A percentile compares a stretch with the other conserved stretches of the same genome.
Evolutionary conservation across 1,284 basidiomycete species (phyloP).

Genomic region (Ganoderma boninense): DNA sequence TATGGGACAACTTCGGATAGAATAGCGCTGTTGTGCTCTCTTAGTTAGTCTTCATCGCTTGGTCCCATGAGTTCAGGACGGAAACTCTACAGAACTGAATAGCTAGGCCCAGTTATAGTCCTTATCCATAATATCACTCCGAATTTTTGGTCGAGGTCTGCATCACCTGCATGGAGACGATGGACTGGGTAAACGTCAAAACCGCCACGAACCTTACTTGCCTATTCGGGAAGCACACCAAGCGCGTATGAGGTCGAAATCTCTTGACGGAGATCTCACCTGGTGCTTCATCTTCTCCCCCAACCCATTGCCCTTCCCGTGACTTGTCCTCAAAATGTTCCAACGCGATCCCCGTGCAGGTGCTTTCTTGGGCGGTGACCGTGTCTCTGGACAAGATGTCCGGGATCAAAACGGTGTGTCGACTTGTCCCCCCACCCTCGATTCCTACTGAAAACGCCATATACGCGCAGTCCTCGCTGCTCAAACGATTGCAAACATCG

Average conservation of each 20-base stretch:
- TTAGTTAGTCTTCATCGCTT: too few species aligned
- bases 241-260: conserved; percentile 21
- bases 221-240: conserved; percentile 7
- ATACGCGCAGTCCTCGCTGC: conserved; percentile 84
- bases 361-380: conserved; percentile 93
- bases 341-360: conserved; percentile 89
- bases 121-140: too few species aligned
- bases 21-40: too few species aligned
- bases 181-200: too few species aligned
- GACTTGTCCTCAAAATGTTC: conserved; percentile 59
- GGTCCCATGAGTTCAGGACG: too few species aligned
- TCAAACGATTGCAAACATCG: conserved; percentile 96
- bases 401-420: conserved; percentile 93
- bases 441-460: conserved; percentile 14
- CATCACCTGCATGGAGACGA: too few species aligned
- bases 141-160: too few species aligned
- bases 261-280: conserved; percentile 3
- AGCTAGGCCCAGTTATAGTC: too few species aligned
- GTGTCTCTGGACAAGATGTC: conserved; percentile 95
- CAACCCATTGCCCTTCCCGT: neutral
- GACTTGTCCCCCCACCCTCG: neutral
- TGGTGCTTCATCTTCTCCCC: conserved; percentile 5
- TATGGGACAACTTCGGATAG: neutral
- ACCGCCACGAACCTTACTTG: neutral
- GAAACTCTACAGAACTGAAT: too few species aligned